phyloP scores from a whole-genome alignment of 2,329 filamentous ascomycete genomes.

The Aspergillus ochraceoroseus region DNA sequence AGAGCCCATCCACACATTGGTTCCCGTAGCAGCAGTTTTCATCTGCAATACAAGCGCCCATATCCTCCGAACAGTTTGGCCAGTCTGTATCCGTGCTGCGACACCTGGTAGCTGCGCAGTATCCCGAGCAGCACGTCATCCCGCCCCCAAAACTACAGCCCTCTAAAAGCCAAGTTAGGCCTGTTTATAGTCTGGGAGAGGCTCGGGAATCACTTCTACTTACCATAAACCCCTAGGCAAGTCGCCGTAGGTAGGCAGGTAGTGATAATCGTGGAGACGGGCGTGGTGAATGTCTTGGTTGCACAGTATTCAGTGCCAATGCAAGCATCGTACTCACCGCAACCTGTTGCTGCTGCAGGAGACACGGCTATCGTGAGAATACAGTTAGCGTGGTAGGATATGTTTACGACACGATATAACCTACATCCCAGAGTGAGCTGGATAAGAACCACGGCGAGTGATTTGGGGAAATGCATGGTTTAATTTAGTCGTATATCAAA shows the following conservation, averaged over 20 bases:
- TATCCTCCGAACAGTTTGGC: conserved; percentile 28
- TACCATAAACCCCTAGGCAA: conserved; percentile 26
- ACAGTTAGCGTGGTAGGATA: background rate
- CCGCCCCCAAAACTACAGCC: conserved; percentile 20
- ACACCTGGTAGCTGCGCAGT: conserved; percentile 30
- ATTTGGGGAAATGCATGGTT: conserved; percentile 1
- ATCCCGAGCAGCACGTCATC: conserved; percentile 27
- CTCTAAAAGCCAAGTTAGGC: conserved; percentile 5
- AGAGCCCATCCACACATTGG: conserved; percentile 25
- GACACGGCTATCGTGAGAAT: background rate
- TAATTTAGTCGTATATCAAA: background rate
- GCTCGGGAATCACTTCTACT: conserved; percentile 2
- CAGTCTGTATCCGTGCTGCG: conserved; percentile 28
- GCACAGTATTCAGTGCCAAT: conserved; percentile 12
- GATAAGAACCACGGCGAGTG: background rate
- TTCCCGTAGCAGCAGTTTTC: conserved; percentile 31
- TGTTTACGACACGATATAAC: background rate
- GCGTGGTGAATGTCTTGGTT: conserved; percentile 13
- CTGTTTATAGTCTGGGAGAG: background rate
- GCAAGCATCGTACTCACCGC: conserved; percentile 11
- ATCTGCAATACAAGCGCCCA: conserved; percentile 24
- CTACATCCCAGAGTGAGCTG: background rate
- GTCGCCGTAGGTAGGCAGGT: conserved; percentile 26
- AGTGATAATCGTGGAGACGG: conserved; percentile 20
- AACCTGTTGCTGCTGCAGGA: background rate